Base-by-base conservation (phyloP, 208 protist species). In the Crithidia bombi region DNA sequence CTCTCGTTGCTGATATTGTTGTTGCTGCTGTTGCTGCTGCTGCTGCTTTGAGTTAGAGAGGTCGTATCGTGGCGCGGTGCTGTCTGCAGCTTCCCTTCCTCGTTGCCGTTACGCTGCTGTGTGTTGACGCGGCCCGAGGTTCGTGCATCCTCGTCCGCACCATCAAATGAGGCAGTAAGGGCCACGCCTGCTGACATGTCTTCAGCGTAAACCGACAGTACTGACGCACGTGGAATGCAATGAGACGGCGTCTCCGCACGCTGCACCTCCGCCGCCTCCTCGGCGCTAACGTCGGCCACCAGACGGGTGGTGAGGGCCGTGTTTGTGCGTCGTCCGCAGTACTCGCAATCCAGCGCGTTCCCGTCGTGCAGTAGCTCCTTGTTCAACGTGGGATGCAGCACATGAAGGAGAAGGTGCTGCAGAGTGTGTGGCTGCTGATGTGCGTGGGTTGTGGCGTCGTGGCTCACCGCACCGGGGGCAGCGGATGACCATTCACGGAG, bases 301-400 rank as follows among this genome's bases (percentile, higher is more conserved):
- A 90, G 38, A 6, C 67, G 73, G 32, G 78, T 87, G 0, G 66
- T 73, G 19, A 92, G 51, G 6, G 54, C 46, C 9, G 81, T 85
- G 51, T 58, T 56, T 9, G 81, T 81, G 55, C 78, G 72, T 5
- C 50, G 75, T 10, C 57, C 38, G 65, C 87, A 92, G 41, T 64
- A 38, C 49, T 76, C 74, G 70, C 86, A 92, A 35, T 77, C 73
- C 23, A 85, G 55, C 55, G 62, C 69, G 69, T 88, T 87, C 38
- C 86, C 81, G 30, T 81, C 81, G 23, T 85, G 52, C 56, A 92
- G 70, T 43, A 81, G 12, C 59, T 92, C 87, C 47, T 57, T 58
- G 47, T 73, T 75, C 23, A 67, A 36, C 5, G 50, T 63, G 10
- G 81, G 83, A 59, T 89, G 70, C 17, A 79, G 41, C 9, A 87